Percentiles rank a stretch among this genome's conserved stretches.
Conservation (phyloP, 2,329 filamentous ascomycete genomes). For the Colletotrichum eremochloae region DNA sequence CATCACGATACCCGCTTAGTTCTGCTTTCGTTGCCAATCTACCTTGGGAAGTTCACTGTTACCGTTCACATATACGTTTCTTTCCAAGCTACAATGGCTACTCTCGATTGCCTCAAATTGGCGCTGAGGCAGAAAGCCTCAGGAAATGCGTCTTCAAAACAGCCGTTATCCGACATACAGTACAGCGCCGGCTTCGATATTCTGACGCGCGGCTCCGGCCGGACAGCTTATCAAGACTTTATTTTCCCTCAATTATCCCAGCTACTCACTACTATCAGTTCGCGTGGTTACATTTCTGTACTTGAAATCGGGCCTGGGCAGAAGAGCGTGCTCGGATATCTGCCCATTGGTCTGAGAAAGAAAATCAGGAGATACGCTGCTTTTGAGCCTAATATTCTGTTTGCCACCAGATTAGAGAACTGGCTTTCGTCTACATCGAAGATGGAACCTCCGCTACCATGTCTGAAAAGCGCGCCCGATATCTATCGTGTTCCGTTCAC, state of each 20-base stretch:
- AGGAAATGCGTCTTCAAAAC: conserved; percentile 45
- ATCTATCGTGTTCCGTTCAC: conserved; percentile 57
- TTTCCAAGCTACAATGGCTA: conserved; percentile 53
- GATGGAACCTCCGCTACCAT: conserved; percentile 54
- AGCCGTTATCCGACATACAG: conserved; percentile 60
- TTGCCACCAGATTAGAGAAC: conserved; percentile 58
- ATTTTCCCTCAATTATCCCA: conserved; percentile 63
- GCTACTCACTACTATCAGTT: conserved; percentile 56
- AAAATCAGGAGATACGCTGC: conserved; percentile 66
- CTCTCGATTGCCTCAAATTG: conserved; percentile 58
- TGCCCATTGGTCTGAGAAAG: conserved; percentile 57
- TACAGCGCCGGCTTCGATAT: conserved; percentile 64
- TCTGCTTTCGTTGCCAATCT: neutral
- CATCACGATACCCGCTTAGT: neutral
- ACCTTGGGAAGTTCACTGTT: neutral
- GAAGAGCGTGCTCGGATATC: conserved; percentile 63
- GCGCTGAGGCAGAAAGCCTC: conserved; percentile 52
- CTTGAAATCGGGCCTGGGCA: conserved; percentile 73
- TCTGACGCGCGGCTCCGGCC: conserved; percentile 53
- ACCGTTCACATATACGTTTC: neutral
- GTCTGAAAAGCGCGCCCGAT: conserved; percentile 53
- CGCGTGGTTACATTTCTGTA: conserved; percentile 60
- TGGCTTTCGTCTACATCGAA: conserved; percentile 52
- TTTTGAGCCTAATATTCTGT: conserved; percentile 65
- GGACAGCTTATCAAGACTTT: conserved; percentile 62